Base-by-base conservation (phyloP, 306 rosid species). In the Coriaria nepalensis region DNA sequence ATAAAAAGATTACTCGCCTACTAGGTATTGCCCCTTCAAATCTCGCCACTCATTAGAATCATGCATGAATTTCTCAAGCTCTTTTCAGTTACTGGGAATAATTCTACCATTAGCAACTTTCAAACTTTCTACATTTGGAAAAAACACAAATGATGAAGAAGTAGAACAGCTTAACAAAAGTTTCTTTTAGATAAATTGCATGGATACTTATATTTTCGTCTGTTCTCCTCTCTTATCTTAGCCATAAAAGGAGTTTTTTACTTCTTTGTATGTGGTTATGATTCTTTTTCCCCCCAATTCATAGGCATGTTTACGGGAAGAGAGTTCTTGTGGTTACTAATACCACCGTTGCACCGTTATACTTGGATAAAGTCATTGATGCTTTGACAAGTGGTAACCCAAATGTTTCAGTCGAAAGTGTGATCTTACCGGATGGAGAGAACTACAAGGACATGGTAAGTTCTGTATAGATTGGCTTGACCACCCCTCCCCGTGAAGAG, bases 261-360 rank as follows among this genome's bases (percentile, higher is more conserved):
- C 45, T 48, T 14, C 13, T 35, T 42, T 33, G 14, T 33, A n/a
- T 43, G 4, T 61, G 38, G 13, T 60, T 52, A 11, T 64, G 10
- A 48, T 38, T 13, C 35, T 61, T 44, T 20, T 20, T 20, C 2
- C 29, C 29, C 29, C 29, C 29, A 42, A 32, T 45, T 62, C 13
- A 45, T 71, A 85, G 98, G 85, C 94, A 92, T 79, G 86, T 85
- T 10, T 92, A 92, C 57, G 98, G 98, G 44, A 85, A 75, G 86
- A 81, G 66, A 77, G 93, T 92, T 52, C 87, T 92, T 11, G 72
- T 92, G 71, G 98, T 92, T 64, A 85, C 96, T 34, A 92, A 85
- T 55, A 42, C 62, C 13, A 85, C 81, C 0, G 73, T 92, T 60
- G 96, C 64, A 4, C 94, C 98, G 4, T 66, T 85, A 60, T 90